Evolutionary conservation across 495 filamentous ascomycete genomes (phyloP).

Genomic region (Trichoderma erinaceum): DNA sequence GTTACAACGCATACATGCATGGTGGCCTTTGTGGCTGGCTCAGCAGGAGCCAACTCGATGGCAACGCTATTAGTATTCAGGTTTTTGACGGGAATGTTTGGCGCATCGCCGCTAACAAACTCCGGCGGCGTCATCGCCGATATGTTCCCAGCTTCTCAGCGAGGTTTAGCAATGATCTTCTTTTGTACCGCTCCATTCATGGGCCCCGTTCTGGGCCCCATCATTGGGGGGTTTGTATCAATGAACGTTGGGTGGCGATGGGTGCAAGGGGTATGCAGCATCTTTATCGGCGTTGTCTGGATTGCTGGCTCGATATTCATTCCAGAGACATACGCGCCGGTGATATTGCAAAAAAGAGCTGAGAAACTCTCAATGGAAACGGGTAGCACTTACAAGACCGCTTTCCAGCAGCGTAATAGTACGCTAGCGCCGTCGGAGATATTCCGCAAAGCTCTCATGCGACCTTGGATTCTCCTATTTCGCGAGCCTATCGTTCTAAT

Average conservation of each 20-base stretch:
- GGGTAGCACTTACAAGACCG: slow-evolving; percentile 45
- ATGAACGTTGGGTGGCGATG: slow-evolving; percentile 50
- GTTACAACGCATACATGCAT: slow-evolving; percentile 48
- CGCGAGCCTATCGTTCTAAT: slow-evolving; percentile 69
- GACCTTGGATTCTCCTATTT: slow-evolving; percentile 64
- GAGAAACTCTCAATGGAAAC: slow-evolving; percentile 53
- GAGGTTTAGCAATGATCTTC: slow-evolving; percentile 64
- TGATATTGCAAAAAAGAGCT: slow-evolving; percentile 60
- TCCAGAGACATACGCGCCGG: slow-evolving; percentile 66
- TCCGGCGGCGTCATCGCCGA: slow-evolving; percentile 76
- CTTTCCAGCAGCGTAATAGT: slow-evolving; percentile 36
- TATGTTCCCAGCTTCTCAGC: slow-evolving; percentile 60
- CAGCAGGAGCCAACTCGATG: slow-evolving; percentile 53
- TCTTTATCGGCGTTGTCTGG: slow-evolving; percentile 50
- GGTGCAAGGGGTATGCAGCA: slow-evolving; percentile 44
- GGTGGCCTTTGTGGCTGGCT: slow-evolving; percentile 43
- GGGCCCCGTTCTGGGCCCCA: slow-evolving; percentile 51
- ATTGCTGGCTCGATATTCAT: slow-evolving; percentile 52
- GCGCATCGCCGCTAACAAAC: slow-evolving; percentile 70
- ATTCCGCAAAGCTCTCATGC: slow-evolving; percentile 39
- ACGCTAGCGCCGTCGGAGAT: slow-evolving; percentile 31
- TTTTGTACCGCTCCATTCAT: slow-evolving; percentile 45
- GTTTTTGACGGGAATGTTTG: slow-evolving; percentile 69
- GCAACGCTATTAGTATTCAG: slow-evolving; percentile 63
- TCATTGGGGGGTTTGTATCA: slow-evolving; percentile 58